Base-by-base conservation (phyloP, 2,329 filamentous ascomycete genomes). In the Pseudogymnoascus sp. region DNA sequence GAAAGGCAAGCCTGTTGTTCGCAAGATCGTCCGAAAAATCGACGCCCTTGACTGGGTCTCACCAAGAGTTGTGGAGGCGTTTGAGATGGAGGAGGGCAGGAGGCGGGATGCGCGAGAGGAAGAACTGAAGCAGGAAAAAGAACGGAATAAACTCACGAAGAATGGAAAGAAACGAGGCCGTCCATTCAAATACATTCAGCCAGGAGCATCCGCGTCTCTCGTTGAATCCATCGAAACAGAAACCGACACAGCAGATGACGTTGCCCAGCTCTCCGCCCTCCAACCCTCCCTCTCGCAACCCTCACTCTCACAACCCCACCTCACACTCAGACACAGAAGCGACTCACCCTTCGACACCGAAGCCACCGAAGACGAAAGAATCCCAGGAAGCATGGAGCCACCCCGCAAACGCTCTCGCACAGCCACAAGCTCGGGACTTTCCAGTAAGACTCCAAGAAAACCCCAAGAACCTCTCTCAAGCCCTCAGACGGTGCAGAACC, bases 21-120 rank as follows among this genome's bases (percentile, higher is more conserved):
- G 78, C 60, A 84, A 87, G 64, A 73, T 83, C 2, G 76, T 88
- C 67, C 69, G 79, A 68, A 75, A 78, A 75, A 63, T 77, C 73
- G 65, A 77, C 6, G 67, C 85, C 5, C 75, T 82, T 11, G 80
- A 87, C 33, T 87, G 85, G 65, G 83, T 88, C 7, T 86, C 84
- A 0, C 80, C 81, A 1, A 74, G 76, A 10, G 78, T 77, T 9
- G 68, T 86, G 2, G 85, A 88, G 70, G 77, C 83, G 0, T 88
- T 80, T 76, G 84, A 86, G 66, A 79, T 77, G 62, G 70, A 75
- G 1, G 50, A 56, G 29, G 29, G 1, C 7, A 33, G 13, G 4
- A 19, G 17, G 19, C 29, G 50, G 29, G 50, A 56, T 33, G 17
- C n/a, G 2, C 5, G 17, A 21, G 50, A 56, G 29, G 50, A 56